Evolutionary conservation across 805 yeast genomes (phyloP).

Genomic region (Candida quercuum): DNA sequence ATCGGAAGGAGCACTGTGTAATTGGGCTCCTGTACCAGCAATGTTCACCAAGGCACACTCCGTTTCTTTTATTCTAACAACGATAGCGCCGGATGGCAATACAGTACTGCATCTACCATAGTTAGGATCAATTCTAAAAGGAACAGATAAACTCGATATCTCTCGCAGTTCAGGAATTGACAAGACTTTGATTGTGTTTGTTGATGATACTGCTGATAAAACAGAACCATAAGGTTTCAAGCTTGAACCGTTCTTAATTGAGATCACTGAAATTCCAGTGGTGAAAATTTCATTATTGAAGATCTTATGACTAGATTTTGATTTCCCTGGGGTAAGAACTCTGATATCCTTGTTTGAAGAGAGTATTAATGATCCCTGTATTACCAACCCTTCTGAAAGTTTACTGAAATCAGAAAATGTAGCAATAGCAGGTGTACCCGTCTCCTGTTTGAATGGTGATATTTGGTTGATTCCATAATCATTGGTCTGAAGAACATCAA

Average conservation of each 20-base stretch:
- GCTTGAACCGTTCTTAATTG: conserved; percentile 16
- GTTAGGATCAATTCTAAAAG: conserved; percentile 34
- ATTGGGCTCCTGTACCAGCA: conserved; percentile 35
- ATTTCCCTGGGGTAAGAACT: conserved; percentile 52
- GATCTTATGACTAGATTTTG: conserved; percentile 59
- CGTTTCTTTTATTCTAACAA: conserved; percentile 48
- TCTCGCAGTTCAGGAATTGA: conserved; percentile 64
- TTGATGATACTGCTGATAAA: conserved; percentile 38
- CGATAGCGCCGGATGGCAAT: conserved; percentile 50
- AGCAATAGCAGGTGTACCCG: conserved; percentile 66
- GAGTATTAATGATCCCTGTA: conserved; percentile 58
- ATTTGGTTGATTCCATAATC: conserved; percentile 50
- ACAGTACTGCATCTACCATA: conserved; percentile 40
- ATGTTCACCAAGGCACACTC: conserved; percentile 50
- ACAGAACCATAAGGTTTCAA: conserved; percentile 41
- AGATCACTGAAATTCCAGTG: conserved; percentile 47
- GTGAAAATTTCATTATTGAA: conserved; percentile 41
- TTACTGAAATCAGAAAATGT: conserved; percentile 48
- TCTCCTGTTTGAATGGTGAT: conserved; percentile 49
- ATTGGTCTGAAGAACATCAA: conserved; percentile 42
- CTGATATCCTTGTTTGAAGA: conserved; percentile 58
- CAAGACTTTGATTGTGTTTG: conserved; percentile 40
- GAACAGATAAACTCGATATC: conserved; percentile 41
- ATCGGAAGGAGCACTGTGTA: conserved; percentile 35
- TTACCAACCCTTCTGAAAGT: conserved; percentile 52